Evolutionary conservation across 2,329 filamentous ascomycete species (phyloP).

Genomic region (Aspergillus quadricinctus): DNA sequence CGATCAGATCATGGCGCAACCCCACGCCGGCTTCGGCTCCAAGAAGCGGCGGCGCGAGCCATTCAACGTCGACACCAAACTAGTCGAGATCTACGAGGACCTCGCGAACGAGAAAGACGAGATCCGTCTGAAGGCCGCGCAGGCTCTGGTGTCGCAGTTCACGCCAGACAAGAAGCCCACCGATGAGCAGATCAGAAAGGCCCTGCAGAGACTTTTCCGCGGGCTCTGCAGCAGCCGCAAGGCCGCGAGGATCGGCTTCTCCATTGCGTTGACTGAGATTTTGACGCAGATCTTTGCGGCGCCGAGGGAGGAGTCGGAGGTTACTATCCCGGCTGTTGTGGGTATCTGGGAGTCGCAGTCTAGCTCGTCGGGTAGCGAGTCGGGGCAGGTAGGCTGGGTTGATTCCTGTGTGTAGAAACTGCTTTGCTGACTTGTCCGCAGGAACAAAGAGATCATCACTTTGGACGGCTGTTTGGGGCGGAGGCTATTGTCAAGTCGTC

Average conservation of each 20-base stretch:
- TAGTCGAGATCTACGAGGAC: slow-evolving; percentile 48
- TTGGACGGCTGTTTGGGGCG: slow-evolving; percentile 82
- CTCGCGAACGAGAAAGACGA: slow-evolving; percentile 45
- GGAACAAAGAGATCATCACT: slow-evolving; percentile 79
- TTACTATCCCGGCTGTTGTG: slow-evolving; percentile 43
- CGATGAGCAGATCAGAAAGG: slow-evolving; percentile 39
- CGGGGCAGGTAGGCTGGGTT: slow-evolving; percentile 46
- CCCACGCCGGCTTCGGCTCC: slow-evolving; percentile 15
- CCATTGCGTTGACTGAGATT: slow-evolving; percentile 79
- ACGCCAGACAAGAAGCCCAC: slow-evolving; percentile 37
- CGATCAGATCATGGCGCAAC: slow-evolving; percentile 27
- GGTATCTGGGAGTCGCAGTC: slow-evolving; percentile 52
- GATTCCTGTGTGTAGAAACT: background rate
- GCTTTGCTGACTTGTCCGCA: slow-evolving; percentile 37
- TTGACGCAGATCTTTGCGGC: slow-evolving; percentile 62
- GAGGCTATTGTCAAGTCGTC: slow-evolving; percentile 80
- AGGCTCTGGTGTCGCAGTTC: slow-evolving; percentile 41
- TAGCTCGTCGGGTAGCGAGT: slow-evolving; percentile 47
- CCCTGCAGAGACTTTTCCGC: slow-evolving; percentile 65
- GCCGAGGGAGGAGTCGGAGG: slow-evolving; percentile 25
- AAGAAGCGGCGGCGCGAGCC: slow-evolving; percentile 41
- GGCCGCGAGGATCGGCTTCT: slow-evolving; percentile 83
- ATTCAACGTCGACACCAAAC: slow-evolving; percentile 41
- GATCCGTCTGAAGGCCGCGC: slow-evolving; percentile 43
- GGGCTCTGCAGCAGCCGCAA: slow-evolving; percentile 88